These are phyloP conservation scores for Fagus crenata DNA, from an alignment of 306 rosid genomes.

Conservation along the genomic window DNA sequence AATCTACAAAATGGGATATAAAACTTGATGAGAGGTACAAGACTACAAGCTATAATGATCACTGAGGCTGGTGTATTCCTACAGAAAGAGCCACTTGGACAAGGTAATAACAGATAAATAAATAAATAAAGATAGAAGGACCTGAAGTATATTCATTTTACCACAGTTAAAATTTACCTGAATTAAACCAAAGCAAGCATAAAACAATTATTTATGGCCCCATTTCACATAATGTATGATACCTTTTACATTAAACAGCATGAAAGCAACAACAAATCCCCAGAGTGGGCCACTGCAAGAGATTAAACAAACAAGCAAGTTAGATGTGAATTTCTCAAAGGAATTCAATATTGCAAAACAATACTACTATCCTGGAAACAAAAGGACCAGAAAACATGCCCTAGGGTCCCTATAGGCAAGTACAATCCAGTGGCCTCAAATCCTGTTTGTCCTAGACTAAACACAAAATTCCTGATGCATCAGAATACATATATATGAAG, in stretches of 20 bases:
- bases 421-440: neutral
- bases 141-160: neutral
- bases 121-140: neutral
- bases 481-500: neutral
- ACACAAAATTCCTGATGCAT: neutral
- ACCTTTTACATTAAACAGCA: constrained; percentile 95
- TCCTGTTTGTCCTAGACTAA: neutral
- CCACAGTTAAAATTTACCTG: neutral
- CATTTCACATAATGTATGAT: constrained; percentile 24
- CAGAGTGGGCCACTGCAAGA: constrained; percentile 80
- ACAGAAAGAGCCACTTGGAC: constrained; percentile 11
- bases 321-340: constrained; percentile 27
- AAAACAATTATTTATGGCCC: constrained; percentile 8
- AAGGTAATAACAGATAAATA: neutral
- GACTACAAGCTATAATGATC: neutral
- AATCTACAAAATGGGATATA: neutral
- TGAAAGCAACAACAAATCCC: constrained; percentile 96
- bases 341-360: constrained; percentile 24
- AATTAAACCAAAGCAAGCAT: neutral
- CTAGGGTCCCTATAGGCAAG: neutral
- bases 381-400: neutral
- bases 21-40: neutral
- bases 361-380: constrained; percentile 2
- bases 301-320: constrained; percentile 33
- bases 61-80: constrained; percentile 14